Percentiles rank a stretch among this genome's conserved stretches.
These are phyloP conservation scores for Glomus cerebriforme DNA, from an alignment of 192 early-diverging fungal species.

Conservation along the genomic window DNA sequence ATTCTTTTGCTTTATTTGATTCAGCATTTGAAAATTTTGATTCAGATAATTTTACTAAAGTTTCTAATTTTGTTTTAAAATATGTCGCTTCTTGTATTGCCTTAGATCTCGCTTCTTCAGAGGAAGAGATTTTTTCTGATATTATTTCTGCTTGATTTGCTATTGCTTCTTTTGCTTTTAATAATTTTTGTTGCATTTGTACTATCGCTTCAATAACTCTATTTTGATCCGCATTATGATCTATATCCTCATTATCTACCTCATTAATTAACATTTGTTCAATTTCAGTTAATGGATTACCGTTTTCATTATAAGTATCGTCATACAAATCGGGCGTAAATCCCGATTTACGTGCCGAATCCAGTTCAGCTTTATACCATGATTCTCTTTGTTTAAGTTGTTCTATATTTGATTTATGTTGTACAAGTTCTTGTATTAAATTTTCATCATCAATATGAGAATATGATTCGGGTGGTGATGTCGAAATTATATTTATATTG, in stretches of 20 bases:
- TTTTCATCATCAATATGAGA: constrained; percentile 30
- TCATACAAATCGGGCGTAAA: constrained; percentile 25
- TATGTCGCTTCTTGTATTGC: constrained; percentile 58
- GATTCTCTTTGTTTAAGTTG: constrained; percentile 46
- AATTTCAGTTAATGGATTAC: constrained; percentile 29
- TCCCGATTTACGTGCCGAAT: constrained; percentile 41
- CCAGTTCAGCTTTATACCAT: constrained; percentile 49
- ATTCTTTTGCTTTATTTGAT: constrained; percentile 37
- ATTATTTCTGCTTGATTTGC: constrained; percentile 42
- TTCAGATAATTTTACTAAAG: constrained; percentile 41
- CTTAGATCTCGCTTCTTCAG: constrained; percentile 47
- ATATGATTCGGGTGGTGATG: neutral
- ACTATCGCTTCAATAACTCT: constrained; percentile 51
- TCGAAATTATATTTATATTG: neutral
- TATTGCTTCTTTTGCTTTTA: constrained; percentile 37
- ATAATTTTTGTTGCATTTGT: constrained; percentile 47
- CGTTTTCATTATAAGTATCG: constrained; percentile 27
- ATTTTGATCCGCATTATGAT: constrained; percentile 49
- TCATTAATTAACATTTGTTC: constrained; percentile 33
- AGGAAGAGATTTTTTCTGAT: constrained; percentile 48
- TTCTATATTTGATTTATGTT: constrained; percentile 34
- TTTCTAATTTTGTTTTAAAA: constrained; percentile 50
- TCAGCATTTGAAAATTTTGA: constrained; percentile 41
- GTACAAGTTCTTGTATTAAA: constrained; percentile 34
- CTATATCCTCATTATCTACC: constrained; percentile 13